Conservation (phyloP, 495 filamentous ascomycete genomes). For the Talaromyces proteolyticus region DNA sequence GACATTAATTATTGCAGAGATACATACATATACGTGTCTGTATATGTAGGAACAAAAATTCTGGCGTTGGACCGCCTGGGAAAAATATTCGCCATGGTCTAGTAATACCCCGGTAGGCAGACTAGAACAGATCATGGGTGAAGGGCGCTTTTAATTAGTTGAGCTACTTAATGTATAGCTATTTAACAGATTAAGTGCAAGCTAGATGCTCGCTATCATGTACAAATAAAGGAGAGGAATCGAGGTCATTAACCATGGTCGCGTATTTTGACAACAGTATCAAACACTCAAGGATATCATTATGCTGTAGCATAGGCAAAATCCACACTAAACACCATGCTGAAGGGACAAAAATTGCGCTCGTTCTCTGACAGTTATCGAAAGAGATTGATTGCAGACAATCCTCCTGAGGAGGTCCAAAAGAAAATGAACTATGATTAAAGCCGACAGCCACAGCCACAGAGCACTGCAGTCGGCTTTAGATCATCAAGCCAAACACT, state of each 20-base stretch:
- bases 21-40: too few relatives aligned
- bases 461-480: too few relatives aligned
- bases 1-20: background rate
- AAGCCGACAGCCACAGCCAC: background rate
- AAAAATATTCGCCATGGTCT: too few relatives aligned
- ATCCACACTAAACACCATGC: conserved; percentile 5
- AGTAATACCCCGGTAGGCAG: too few relatives aligned
- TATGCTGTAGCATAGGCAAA: background rate
- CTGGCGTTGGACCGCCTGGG: too few relatives aligned
- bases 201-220: background rate
- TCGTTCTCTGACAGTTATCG: background rate
- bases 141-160: too few relatives aligned
- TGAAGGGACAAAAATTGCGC: background rate
- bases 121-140: too few relatives aligned
- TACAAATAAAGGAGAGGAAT: conserved; percentile 8
- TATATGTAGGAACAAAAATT: too few relatives aligned
- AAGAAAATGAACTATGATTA: too few relatives aligned
- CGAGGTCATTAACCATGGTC: conserved; percentile 8
- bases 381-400: conserved; percentile 1
- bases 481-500: conserved; percentile 42
- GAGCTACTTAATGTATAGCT: too few relatives aligned
- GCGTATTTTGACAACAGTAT: background rate
- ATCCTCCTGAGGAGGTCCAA: conserved; percentile 1
- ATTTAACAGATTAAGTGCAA: too few relatives aligned
- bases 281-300: conserved; percentile 7